phyloP scores from a whole-genome alignment of 2,329 filamentous ascomycete species.

The Dichotomopilus funicola region DNA sequence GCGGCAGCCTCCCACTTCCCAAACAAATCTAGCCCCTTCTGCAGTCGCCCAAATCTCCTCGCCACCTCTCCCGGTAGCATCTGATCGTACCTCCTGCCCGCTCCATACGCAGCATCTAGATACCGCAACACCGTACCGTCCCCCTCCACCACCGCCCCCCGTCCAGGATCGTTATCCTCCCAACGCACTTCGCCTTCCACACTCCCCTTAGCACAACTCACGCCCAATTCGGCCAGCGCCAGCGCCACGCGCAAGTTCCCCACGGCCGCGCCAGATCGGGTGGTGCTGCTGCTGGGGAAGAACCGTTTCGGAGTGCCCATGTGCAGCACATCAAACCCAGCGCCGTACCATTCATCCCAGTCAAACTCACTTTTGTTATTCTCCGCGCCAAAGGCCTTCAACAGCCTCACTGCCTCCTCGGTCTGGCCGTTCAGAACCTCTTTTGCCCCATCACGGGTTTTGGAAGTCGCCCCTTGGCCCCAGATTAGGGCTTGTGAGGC shows the following conservation, averaged over 20 bases:
- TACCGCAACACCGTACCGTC: slow-evolving; percentile 52
- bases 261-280: slow-evolving; percentile 19
- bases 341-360: slow-evolving; percentile 70
- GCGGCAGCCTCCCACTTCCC: slow-evolving; percentile 29
- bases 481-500: slow-evolving; percentile 63
- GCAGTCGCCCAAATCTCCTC: slow-evolving; percentile 36
- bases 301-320: slow-evolving; percentile 44
- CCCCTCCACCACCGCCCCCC: slow-evolving; percentile 41
- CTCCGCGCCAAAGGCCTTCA: slow-evolving; percentile 76
- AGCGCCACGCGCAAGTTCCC: slow-evolving; percentile 45
- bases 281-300: slow-evolving; percentile 32
- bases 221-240: slow-evolving; percentile 43
- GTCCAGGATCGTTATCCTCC: slow-evolving; percentile 46
- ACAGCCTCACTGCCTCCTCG: slow-evolving; percentile 58
- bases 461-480: slow-evolving; percentile 80
- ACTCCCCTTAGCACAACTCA: slow-evolving; percentile 43
- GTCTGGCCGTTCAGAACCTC: slow-evolving; percentile 64
- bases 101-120: slow-evolving; percentile 48
- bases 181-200: slow-evolving; percentile 38
- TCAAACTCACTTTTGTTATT: slow-evolving; percentile 51
- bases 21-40: slow-evolving; percentile 35
- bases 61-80: slow-evolving; percentile 29
- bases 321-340: slow-evolving; percentile 78
- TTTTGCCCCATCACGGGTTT: slow-evolving; percentile 53
- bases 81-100: slow-evolving; percentile 25